Evolutionary conservation across 306 rosid species (phyloP).

Genomic region (Rosa rugosa): DNA sequence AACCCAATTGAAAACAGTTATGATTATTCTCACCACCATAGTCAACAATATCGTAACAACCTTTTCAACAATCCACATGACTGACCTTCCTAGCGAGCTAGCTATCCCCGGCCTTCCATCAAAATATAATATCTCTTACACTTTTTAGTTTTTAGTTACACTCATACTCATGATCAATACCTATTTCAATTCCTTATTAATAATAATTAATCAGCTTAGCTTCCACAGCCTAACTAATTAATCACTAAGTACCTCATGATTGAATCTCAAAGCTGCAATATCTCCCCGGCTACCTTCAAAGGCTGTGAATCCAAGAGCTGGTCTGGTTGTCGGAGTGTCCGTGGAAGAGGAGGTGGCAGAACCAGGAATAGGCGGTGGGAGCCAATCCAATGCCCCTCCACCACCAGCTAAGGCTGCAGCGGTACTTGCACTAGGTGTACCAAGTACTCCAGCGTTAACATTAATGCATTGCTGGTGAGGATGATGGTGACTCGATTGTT

Average conservation of each 20-base stretch:
- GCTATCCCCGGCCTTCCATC: no score
- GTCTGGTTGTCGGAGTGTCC: background rate
- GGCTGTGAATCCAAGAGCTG: constrained; percentile 8
- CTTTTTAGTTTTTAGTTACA: background rate
- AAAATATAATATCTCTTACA: background rate
- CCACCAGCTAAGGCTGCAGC: background rate
- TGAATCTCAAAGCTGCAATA: constrained; percentile 33
- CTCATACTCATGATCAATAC: background rate
- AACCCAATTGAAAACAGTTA: constrained; percentile 56
- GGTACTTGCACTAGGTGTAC: background rate
- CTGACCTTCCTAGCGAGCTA: no score
- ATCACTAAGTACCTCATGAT: constrained; percentile 57
- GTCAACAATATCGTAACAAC: constrained; percentile 84
- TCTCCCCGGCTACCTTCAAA: constrained; percentile 13
- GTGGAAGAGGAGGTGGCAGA: background rate
- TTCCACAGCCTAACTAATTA: background rate
- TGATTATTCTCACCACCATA: constrained; percentile 60
- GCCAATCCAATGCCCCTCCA: constrained; percentile 9
- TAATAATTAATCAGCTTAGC: background rate
- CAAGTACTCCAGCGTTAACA: background rate
- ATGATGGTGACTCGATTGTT: constrained; percentile 40
- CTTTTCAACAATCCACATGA: constrained; percentile 37
- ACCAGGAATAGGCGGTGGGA: background rate
- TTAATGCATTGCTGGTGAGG: constrained; percentile 9
- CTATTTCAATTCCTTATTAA: background rate